phyloP scores from a whole-genome alignment of 306 rosid species.

The Luffa acutangula region DNA sequence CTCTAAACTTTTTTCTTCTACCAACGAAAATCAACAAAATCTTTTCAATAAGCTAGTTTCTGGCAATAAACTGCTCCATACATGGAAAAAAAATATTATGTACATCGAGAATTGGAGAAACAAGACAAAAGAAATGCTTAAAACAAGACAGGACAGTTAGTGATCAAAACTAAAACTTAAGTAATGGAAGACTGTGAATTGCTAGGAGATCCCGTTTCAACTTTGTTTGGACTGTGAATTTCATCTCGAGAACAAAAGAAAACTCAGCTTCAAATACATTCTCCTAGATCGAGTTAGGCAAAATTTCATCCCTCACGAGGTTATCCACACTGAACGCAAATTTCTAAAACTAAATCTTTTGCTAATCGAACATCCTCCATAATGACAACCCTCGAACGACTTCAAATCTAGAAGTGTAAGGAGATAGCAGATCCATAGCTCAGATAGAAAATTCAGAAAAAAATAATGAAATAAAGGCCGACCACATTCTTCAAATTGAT shows the following conservation, averaged over 20 bases:
- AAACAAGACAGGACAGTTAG: background rate
- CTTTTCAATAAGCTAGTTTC: background rate
- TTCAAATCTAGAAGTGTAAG: background rate
- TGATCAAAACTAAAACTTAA: background rate
- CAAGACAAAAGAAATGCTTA: background rate
- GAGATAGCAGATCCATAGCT: constrained; percentile 2
- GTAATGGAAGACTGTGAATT: background rate
- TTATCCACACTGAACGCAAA: background rate
- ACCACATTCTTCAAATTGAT: background rate
- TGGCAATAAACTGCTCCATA: background rate
- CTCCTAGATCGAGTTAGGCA: constrained; percentile 2
- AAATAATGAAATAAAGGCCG: background rate
- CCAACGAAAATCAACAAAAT: background rate
- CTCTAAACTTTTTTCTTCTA: background rate
- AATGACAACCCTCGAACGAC: background rate
- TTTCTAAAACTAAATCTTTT: background rate
- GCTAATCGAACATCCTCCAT: background rate
- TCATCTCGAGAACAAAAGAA: background rate
- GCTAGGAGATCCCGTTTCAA: background rate
- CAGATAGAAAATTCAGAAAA: background rate
- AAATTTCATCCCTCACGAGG: background rate
- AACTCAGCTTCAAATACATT: background rate
- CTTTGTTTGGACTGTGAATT: background rate
- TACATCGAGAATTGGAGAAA: background rate
- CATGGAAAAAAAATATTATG: background rate